Base-by-base conservation (phyloP, 306 rosid species). In the Gastrolobium villosum region DNA sequence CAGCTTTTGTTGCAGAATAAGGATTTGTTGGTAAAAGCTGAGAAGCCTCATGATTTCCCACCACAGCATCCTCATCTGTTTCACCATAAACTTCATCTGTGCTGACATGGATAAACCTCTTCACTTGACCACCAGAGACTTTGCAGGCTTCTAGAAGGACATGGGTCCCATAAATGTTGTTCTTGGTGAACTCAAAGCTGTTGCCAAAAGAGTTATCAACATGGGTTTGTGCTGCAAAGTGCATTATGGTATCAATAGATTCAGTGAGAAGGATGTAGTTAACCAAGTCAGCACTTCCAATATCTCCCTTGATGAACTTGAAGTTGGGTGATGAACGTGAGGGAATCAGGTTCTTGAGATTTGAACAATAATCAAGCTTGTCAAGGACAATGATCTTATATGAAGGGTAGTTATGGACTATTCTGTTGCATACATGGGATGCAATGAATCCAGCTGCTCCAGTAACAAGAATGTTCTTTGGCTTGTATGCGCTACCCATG, bases 251-350 rank as follows among this genome's bases (percentile, higher is more conserved):
- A 31, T 82, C 86, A 40, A 82, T 82, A 0, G 83, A 82, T 60
- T 82, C 82, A 1, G 79, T 77, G 36, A 82, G 52, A 13, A 82
- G 76, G 1, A 82, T 56, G 65, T 77, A 82, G 49, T 77, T 82
- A 5, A 82, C 82, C 1, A 82, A 46, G 13, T 82, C 76, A 72
- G 86, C 83, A 70, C 86, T 82, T 0, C 13, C 83, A 54, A 82
- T 77, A 15, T 82, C 86, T 10, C 86, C 86, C 63, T 82, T 82
- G 7, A 82, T 50, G 69, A 82, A 82, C 79, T 82, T 82, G 76
- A 77, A 77, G 8, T 72, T 63, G 14, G 75, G 79, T 3, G 83
- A 77, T 55, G 79, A 65, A 5, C 35, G 40, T 6, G 79, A 82
- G 3, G 82, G 83, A 14, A 63, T 60, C 9, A 82, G 79, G 9